Evolutionary conservation across 805 yeast species (phyloP).

Genomic region (Zygosaccharomyces lentus): DNA sequence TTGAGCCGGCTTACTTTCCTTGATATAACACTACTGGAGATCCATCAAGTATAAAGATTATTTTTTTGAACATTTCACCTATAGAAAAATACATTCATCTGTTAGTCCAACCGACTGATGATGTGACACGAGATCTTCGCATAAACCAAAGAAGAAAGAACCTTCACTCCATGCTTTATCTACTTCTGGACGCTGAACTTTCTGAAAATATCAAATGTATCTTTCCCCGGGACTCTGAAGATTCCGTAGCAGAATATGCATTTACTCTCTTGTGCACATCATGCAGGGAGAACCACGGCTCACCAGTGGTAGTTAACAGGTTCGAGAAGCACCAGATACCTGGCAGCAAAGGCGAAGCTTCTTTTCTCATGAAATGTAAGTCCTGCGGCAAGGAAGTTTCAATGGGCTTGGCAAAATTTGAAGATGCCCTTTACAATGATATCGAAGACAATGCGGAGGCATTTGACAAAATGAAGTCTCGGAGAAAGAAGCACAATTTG

Average conservation of each 20-base stretch:
- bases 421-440: slow-evolving; percentile 25
- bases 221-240: slow-evolving; percentile 55
- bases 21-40: not conserved
- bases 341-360: slow-evolving; percentile 79
- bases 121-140: too few species aligned
- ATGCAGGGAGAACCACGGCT: slow-evolving; percentile 75
- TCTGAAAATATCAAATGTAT: slow-evolving; percentile 51
- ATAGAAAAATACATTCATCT: not conserved
- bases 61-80: not conserved
- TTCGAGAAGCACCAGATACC: slow-evolving; percentile 60
- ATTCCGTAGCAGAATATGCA: slow-evolving; percentile 66
- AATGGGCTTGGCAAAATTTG: slow-evolving; percentile 23
- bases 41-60: not conserved
- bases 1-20: not conserved
- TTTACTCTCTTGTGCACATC: slow-evolving; percentile 70
- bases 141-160: too few species aligned
- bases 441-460: slow-evolving; percentile 12
- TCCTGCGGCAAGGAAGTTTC: slow-evolving; percentile 44
- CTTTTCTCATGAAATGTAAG: slow-evolving; percentile 72
- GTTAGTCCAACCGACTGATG: not conserved
- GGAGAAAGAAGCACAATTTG: slow-evolving; percentile 30
- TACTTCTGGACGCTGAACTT: slow-evolving; percentile 25
- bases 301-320: slow-evolving; percentile 62
- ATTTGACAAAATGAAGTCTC: slow-evolving; percentile 16
- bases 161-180: slow-evolving; percentile 25